phyloP scores from a whole-genome alignment of 2,329 filamentous ascomycete genomes.

The Trichoderma sp. region DNA sequence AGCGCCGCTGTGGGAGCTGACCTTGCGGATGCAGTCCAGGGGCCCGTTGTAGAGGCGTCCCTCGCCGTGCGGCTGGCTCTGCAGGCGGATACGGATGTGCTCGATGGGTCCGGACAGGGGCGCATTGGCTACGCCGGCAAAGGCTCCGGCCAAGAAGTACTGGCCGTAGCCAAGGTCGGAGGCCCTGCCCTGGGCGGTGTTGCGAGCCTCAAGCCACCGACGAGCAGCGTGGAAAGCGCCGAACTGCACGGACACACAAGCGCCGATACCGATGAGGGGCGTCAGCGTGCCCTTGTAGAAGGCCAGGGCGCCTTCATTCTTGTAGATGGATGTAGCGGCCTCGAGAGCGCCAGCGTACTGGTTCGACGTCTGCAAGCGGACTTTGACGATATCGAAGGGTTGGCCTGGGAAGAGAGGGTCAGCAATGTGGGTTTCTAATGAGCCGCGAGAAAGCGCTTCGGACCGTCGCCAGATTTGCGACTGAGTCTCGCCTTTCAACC shows the following conservation, averaged over 20 bases:
- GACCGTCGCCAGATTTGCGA: constrained; percentile 7
- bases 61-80: constrained; percentile 91
- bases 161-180: constrained; percentile 72
- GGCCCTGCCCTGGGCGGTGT: constrained; percentile 63
- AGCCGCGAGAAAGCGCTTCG: constrained; percentile 10
- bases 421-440: not conserved
- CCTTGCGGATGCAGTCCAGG: constrained; percentile 85
- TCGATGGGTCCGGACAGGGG: constrained; percentile 90
- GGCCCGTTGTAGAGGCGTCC: constrained; percentile 79
- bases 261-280: constrained; percentile 91
- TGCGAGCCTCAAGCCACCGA: constrained; percentile 78
- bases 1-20: constrained; percentile 65
- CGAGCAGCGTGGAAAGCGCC: constrained; percentile 93
- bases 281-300: constrained; percentile 99
- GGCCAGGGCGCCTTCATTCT: constrained; percentile 81
- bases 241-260: constrained; percentile 98
- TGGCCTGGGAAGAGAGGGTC: constrained; percentile 51
- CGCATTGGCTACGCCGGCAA: constrained; percentile 89
- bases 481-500: not conserved
- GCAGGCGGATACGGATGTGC: constrained; percentile 92
- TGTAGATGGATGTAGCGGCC: constrained; percentile 81
- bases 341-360: constrained; percentile 79
- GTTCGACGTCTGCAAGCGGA: constrained; percentile 86
- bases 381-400: constrained; percentile 92
- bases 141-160: constrained; percentile 88